Evolutionary conservation across 768 basidiomycete species (phyloP), one percentile per base, ranked within the genome.

Genomic region (Hygrocybe coccinea): DNA sequence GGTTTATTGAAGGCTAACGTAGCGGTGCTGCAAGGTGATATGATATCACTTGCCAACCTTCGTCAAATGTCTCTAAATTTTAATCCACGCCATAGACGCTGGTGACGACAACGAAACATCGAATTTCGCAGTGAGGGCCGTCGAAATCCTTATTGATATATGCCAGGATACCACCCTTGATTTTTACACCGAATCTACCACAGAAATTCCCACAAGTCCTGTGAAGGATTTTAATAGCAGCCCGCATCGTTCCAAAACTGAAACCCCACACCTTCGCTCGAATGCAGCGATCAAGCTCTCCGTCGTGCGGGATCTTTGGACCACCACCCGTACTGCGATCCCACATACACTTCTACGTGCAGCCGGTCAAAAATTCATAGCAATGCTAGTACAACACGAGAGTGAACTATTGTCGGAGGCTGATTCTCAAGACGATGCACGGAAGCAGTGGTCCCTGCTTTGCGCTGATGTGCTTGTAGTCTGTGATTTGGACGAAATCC

Each of bases 241-340:
- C 21, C 57, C 58, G 19, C 50, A 46, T 2, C 54, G 54, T 47
- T 34, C 45, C 21, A 35, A 12, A 11, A 9, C 25, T 25, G 8
- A 24, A 47, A 35, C 44, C 17, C 6, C 35, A 37, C 57, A 50
- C 53, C 34, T 41, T 49, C 52, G 46, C 50, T 74, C 67, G 56
- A 81, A 77, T 66, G 68, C 65, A 60, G 79, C 71, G 14, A 66
- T 86, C 51, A 88, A 84, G 65, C 66, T 90, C n/a, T 71, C 69
- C 4, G 67, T 86, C 17, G 73, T 82, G 8, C 77, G 77, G 21
- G 74, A 77, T n/a, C 75, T 89, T 35, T 89, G 86, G 86, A 61
- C 66, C 1, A 66, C 69, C 39, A 70, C 79, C 51, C 75, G 74
- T 34, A 65, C 65, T 2, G 64, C 73, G 7, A 73, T 86, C 58